Conservation (phyloP, 202 grass and related monocot species). For the Hordeum pubiflorum region DNA sequence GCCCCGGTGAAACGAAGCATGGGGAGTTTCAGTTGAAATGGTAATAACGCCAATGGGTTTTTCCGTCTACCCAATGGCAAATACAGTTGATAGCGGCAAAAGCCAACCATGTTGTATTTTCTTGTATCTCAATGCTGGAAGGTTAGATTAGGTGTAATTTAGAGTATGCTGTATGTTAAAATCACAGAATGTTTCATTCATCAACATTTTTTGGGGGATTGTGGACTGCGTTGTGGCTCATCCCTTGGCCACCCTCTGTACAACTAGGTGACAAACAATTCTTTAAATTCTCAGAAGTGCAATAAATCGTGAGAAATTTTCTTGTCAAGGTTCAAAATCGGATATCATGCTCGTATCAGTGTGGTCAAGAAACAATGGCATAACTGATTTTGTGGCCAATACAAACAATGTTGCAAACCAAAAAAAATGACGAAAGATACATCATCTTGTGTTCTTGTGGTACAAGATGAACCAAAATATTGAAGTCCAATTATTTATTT, state of each 20-base stretch:
- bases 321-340: neutral
- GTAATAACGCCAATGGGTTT: neutral
- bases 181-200: slow-evolving; percentile 10
- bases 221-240: neutral
- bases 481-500: no score
- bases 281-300: slow-evolving; percentile 17
- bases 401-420: no score
- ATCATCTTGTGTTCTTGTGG: no score
- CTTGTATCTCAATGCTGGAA: neutral
- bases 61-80: neutral
- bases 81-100: neutral
- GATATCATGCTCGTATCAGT: no score
- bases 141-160: slow-evolving; percentile 33
- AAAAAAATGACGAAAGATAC: no score
- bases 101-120: slow-evolving; percentile 20
- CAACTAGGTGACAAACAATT: neutral
- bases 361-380: no score
- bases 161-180: slow-evolving; percentile 27
- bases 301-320: slow-evolving; percentile 37
- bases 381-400: no score
- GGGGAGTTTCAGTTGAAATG: slow-evolving; percentile 1
- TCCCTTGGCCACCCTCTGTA: neutral
- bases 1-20: neutral
- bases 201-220: slow-evolving; percentile 15
- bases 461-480: no score